Evolutionary conservation across 2,329 filamentous ascomycete species (phyloP).

Genomic region (Fusarium sp.): DNA sequence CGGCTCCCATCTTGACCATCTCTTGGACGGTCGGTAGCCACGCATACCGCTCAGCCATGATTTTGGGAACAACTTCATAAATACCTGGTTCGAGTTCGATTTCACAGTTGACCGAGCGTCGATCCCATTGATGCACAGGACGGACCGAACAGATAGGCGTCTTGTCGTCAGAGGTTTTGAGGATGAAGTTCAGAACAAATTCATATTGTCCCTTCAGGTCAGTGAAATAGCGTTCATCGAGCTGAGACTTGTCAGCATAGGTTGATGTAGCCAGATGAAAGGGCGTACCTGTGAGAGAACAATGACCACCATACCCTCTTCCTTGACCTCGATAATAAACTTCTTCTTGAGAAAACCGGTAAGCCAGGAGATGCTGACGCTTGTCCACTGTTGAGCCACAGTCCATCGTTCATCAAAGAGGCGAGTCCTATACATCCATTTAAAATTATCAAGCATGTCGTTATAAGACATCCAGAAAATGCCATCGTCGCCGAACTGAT

Average conservation of each 20-base stretch:
- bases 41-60: slow-evolving; percentile 67
- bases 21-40: slow-evolving; percentile 67
- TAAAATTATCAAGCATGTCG: slow-evolving; percentile 61
- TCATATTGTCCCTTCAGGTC: slow-evolving; percentile 61
- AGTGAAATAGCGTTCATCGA: slow-evolving; percentile 61
- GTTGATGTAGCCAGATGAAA: background rate
- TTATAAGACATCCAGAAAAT: slow-evolving; percentile 62
- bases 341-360: slow-evolving; percentile 61
- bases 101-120: slow-evolving; percentile 77
- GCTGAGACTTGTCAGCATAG: slow-evolving; percentile 46
- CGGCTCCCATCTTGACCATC: slow-evolving; percentile 64
- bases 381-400: slow-evolving; percentile 61
- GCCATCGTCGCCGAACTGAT: slow-evolving; percentile 78
- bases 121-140: slow-evolving; percentile 57
- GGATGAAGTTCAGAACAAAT: slow-evolving; percentile 59
- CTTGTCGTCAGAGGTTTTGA: slow-evolving; percentile 47
- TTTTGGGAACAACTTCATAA: slow-evolving; percentile 77
- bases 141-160: slow-evolving; percentile 43
- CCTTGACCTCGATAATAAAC: slow-evolving; percentile 59
- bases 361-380: slow-evolving; percentile 59
- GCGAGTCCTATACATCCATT: slow-evolving; percentile 60
- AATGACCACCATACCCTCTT: slow-evolving; percentile 58
- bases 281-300: slow-evolving; percentile 57
- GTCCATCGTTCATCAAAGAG: slow-evolving; percentile 63
- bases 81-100: slow-evolving; percentile 76